phyloP scores from a whole-genome alignment of 805 yeast species.

The Metschnikowia similis region DNA sequence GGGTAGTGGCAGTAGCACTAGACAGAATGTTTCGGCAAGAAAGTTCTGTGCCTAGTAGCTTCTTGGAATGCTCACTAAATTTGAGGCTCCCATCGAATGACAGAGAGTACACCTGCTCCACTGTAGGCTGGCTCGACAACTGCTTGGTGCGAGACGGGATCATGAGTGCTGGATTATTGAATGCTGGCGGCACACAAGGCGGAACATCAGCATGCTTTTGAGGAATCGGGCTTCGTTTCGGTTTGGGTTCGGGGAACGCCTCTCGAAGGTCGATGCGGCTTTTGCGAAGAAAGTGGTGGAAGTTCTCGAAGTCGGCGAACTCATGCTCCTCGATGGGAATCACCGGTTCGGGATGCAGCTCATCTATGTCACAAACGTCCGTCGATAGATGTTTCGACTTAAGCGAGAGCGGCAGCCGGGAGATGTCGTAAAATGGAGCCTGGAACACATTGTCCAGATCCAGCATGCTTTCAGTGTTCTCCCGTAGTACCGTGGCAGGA shows the following conservation, averaged over 20 bases:
- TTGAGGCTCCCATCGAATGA: constrained; percentile 10
- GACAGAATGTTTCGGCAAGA: neutral
- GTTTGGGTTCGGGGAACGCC: constrained; percentile 26
- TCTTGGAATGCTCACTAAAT: constrained; percentile 16
- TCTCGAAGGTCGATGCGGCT: constrained; percentile 29
- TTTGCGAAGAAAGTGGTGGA: constrained; percentile 26
- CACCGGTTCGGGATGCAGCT: constrained; percentile 2
- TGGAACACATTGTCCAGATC: neutral
- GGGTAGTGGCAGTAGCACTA: constrained; percentile 8
- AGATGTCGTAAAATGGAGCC: neutral
- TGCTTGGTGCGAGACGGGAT: constrained; percentile 14
- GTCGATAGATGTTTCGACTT: neutral
- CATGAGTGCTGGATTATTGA: constrained; percentile 36
- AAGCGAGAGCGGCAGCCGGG: constrained; percentile 8
- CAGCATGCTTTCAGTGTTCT: neutral
- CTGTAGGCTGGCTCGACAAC: constrained; percentile 22
- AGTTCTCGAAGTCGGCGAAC: constrained; percentile 21
- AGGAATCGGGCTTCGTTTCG: constrained; percentile 16
- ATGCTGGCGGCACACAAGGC: constrained; percentile 15
- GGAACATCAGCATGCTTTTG: neutral
- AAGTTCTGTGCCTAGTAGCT: constrained; percentile 7
- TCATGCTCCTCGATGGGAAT: neutral
- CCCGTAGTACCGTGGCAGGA: neutral
- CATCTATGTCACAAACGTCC: constrained; percentile 5
- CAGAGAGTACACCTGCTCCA: constrained; percentile 27